Base-by-base conservation (phyloP, 148 eudicot species). In the Polygonum aviculare region DNA sequence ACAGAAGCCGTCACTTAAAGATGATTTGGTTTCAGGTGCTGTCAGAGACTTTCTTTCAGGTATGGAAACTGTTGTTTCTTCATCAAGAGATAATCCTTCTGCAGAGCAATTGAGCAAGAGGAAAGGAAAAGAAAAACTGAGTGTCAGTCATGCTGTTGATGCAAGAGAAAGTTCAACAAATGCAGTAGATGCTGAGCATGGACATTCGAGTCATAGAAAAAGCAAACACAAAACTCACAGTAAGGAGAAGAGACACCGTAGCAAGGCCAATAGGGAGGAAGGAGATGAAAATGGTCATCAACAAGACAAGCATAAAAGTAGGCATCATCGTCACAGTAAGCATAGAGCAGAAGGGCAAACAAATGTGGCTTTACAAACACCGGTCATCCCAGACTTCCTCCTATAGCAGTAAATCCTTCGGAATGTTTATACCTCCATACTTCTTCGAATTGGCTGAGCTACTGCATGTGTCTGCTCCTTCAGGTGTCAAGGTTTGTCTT, bases 301-400 rank as follows among this genome's bases (percentile, higher is more conserved):
- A 41, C 84, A 83, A 60, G 87, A 78, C 57, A 89, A 88, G 84
- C 86, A 84, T 79, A 94, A 80, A 78, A 88, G 87, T 76, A 82
- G 81, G 65, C 86, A 74, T 67, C 85, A 81, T 54, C 81, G 76
- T 54, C 86, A 87, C 57, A 84, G 86, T 49, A 84, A 77, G 77
- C 89, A 84, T 75, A 92, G 84, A 78, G 79, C 73, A 75, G 80
- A 80, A 19, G 87, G 80, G 35, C 45, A 76, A 18, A 50, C 69
- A 38, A 67, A 80, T 75, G 79, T 75, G 77, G 87, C 71, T 81
- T 80, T 82, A 77, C 86, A 86, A 65, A 77, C 85, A 74, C 75
- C 86, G 54, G 84, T 82, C 41, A 87, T 94, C 54, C 98, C 97
- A 21, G 98, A 91, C 80, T 94, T 86, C 78, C 91, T 91, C 72